Conservation (phyloP, 768 basidiomycete species). For the Phallus indusiatus region DNA sequence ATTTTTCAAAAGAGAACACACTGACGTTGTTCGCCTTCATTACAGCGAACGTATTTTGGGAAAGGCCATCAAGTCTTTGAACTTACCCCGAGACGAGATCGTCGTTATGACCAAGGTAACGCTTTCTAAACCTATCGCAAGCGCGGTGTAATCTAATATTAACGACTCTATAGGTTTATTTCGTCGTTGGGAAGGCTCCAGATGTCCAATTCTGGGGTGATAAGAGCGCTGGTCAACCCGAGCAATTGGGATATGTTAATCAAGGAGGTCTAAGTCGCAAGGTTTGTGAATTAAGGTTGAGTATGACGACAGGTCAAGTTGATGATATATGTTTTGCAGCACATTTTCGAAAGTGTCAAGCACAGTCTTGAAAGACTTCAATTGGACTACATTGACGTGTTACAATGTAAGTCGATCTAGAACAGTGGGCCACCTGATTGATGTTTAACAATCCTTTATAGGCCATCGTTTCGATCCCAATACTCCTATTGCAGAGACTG, state of each 20-base stretch:
- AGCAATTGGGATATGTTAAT: constrained; percentile 37
- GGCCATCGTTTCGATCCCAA: constrained; percentile 3
- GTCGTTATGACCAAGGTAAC: constrained; percentile 39
- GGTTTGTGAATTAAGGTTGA: constrained; percentile 11
- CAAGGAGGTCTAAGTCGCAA: constrained; percentile 38
- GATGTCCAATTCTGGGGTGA: not conserved
- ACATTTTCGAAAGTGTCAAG: constrained; percentile 65
- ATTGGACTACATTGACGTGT: constrained; percentile 65
- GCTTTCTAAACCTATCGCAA: not conserved
- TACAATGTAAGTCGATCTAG: constrained; percentile 45
- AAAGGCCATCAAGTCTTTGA: constrained; percentile 33
- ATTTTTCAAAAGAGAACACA: not conserved
- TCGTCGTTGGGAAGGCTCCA: not conserved
- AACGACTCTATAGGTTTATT: not conserved
- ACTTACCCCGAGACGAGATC: constrained; percentile 33
- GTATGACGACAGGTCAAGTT: not conserved
- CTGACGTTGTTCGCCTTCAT: not conserved
- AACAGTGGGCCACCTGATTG: constrained; percentile 1
- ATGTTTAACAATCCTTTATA: not conserved
- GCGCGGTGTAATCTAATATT: not conserved
- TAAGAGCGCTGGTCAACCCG: constrained; percentile 12
- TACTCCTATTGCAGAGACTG: not conserved
- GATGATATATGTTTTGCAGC: constrained; percentile 26
- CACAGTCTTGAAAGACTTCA: constrained; percentile 56
- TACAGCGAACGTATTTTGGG: constrained; percentile 31